phyloP scores from a whole-genome alignment of 305 asterid genomes.

The Solanum hybrid region DNA sequence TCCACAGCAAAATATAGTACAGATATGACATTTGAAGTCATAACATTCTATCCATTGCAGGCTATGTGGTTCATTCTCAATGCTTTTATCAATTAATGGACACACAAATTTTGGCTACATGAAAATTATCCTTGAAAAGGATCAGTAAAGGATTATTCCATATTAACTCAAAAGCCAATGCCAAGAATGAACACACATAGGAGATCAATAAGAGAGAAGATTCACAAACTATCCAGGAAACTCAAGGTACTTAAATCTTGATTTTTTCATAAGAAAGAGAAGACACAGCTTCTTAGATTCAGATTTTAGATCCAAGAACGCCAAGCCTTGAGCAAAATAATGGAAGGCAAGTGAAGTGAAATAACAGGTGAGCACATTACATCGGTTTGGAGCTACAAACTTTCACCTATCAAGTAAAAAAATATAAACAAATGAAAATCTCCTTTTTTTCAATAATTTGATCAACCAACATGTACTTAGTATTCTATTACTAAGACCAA shows the following conservation, averaged over 20 bases:
- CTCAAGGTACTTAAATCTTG: background rate
- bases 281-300: background rate
- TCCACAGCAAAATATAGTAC: background rate
- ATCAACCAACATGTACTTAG: background rate
- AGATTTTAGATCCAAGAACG: background rate
- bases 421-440: background rate
- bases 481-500: background rate
- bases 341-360: background rate
- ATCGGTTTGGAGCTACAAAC: background rate
- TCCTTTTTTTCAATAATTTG: background rate
- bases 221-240: background rate
- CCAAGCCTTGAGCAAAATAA: background rate
- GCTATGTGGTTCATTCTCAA: background rate
- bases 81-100: background rate
- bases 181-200: background rate
- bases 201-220: background rate
- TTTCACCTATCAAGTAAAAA: background rate
- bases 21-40: background rate
- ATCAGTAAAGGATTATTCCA: background rate
- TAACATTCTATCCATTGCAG: background rate
- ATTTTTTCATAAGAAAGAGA: background rate
- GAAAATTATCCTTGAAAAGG: background rate
- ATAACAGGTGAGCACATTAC: background rate
- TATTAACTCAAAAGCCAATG: background rate
- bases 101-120: background rate